Evolutionary conservation across 345 rosid species (phyloP), one percentile per base, ranked within the genome.

Genomic region (Punica granatum): DNA sequence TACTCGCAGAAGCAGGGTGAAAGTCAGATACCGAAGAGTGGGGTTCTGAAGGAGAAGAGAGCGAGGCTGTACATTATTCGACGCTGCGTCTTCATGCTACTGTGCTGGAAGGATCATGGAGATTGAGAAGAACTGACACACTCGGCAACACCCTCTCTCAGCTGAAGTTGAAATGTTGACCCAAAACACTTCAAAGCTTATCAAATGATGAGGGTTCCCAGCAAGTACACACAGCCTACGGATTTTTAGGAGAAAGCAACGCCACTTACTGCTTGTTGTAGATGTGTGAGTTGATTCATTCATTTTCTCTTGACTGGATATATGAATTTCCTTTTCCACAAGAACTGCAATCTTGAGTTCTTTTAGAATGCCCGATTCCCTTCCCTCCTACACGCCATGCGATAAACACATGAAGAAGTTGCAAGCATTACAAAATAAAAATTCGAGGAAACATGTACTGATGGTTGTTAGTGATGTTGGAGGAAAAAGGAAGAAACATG

Each of bases 81-180:
- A 43, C 83, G 81, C 5, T 90, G 97, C 34, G 70, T 88, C 23
- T 68, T 67, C 62, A 86, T 86, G 90, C 88, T 83, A 76, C 80
- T 86, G 62, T 88, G 95, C 75, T 90, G 92, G 92, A 83, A 73
- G 82, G 81, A 86, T 72, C 68, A 81, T 69, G 76, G 84, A 69
- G 86, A 81, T 64, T 70, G 73, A 72, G 68, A 54, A 42, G 39
- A 68, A 34, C 25, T 23, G 0, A 23, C 13, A 36, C 28, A 36
- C 32, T 10, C 6, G 16, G 60, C 16, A 28, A 10, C 31, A 37
- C 11, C 41, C 23, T 16, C 60, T 28, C 14, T 8, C 23, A 28
- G n/a, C 28, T 21, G 56, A n/a, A 49, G 33, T 54, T 7, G 16
- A 25, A 28, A 25, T 54, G 32, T 54, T 2, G 60, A 54, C 32